These are phyloP conservation scores for Sonneratia alba DNA, from an alignment of 345 rosid species.

Conservation along the genomic window DNA sequence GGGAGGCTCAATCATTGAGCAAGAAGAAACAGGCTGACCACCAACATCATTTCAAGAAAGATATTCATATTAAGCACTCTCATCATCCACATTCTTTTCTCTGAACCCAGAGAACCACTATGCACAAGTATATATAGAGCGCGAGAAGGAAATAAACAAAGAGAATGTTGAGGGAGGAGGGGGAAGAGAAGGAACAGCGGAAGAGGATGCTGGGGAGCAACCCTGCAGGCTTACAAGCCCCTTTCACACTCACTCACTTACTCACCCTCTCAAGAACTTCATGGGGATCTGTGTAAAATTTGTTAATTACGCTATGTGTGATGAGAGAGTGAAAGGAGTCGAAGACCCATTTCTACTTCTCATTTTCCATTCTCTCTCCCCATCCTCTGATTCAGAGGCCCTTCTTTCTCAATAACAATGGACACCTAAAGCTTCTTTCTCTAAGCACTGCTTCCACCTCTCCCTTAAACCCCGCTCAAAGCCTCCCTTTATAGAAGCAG, in stretches of 20 bases:
- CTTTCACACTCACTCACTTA: background rate
- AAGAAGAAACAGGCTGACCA: background rate
- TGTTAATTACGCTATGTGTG: background rate
- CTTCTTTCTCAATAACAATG: background rate
- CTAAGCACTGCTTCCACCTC: background rate
- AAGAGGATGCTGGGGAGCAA: slow-evolving; percentile 43
- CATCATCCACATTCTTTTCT: background rate
- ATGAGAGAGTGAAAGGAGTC: slow-evolving; percentile 2
- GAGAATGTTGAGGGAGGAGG: background rate
- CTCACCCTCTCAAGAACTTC: slow-evolving; percentile 1
- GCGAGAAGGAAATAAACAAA: background rate
- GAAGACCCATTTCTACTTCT: slow-evolving; percentile 7
- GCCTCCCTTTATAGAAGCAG: background rate
- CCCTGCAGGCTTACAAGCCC: slow-evolving; percentile 45
- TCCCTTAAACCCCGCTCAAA: background rate
- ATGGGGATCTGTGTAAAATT: slow-evolving; percentile 12
- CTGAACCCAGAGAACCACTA: background rate
- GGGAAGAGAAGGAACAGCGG: slow-evolving; percentile 29
- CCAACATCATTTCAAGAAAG: slow-evolving; percentile 4
- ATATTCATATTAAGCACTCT: no score
- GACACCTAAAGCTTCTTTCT: background rate
- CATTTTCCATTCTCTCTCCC: background rate
- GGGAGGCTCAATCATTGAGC: no score
- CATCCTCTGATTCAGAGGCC: background rate
- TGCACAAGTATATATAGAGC: background rate